phyloP scores from a whole-genome alignment of 2,329 filamentous ascomycete species.

The Microcyclosporella mali region DNA sequence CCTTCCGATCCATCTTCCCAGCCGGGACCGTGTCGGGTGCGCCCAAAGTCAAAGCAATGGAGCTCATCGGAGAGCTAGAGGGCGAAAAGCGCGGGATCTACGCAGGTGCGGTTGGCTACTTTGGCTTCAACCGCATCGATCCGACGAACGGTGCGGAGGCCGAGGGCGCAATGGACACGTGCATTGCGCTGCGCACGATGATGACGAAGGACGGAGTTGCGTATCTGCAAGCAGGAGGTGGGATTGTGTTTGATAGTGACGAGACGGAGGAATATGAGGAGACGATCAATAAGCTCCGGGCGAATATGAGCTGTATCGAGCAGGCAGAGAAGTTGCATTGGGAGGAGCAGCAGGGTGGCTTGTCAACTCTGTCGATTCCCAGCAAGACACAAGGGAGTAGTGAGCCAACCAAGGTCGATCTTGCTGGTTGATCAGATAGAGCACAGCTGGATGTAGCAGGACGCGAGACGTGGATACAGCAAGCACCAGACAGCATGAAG shows the following conservation, averaged over 20 bases:
- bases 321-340: slow-evolving; percentile 68
- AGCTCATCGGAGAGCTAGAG: slow-evolving; percentile 91
- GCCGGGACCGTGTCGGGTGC: slow-evolving; percentile 93
- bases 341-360: slow-evolving; percentile 36
- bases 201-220: slow-evolving; percentile 83
- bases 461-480: not conserved
- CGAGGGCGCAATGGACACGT: slow-evolving; percentile 89
- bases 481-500: not conserved
- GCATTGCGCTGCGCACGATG: slow-evolving; percentile 83
- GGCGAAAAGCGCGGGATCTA: slow-evolving; percentile 91
- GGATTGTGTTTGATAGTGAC: slow-evolving; percentile 92
- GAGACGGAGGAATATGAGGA: slow-evolving; percentile 88
- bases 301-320: slow-evolving; percentile 83
- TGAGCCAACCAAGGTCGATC: slow-evolving; percentile 7
- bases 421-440: slow-evolving; percentile 11
- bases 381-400: not conserved
- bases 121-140: slow-evolving; percentile 67
- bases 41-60: slow-evolving; percentile 94
- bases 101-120: slow-evolving; percentile 93
- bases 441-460: slow-evolving; percentile 1
- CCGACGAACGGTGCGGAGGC: slow-evolving; percentile 50
- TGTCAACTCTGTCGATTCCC: not conserved
- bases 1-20: slow-evolving; percentile 89
- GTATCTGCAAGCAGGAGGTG: slow-evolving; percentile 82
- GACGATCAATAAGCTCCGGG: slow-evolving; percentile 92